Evolutionary conservation across 2,329 filamentous ascomycete genomes (phyloP).

Genomic region (Fusarium clavum): DNA sequence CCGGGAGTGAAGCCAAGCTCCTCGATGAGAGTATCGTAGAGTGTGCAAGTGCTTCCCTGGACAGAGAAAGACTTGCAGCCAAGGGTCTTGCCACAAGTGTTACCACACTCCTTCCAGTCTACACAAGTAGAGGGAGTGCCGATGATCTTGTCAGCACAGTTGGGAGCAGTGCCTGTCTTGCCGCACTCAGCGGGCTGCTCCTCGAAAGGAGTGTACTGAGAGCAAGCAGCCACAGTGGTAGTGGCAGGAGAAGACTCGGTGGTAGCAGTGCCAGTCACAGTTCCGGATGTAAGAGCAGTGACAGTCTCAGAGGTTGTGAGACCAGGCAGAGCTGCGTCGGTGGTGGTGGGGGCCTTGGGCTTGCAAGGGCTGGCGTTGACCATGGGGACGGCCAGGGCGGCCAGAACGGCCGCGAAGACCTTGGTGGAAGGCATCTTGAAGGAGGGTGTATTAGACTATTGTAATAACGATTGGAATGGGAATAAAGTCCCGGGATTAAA

Average conservation of each 20-base stretch:
- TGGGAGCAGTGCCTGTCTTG: slow-evolving; percentile 7
- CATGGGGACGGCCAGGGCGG: slow-evolving; percentile 32
- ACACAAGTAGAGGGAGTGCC: neutral
- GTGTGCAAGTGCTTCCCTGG: slow-evolving; percentile 5
- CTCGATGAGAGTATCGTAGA: slow-evolving; percentile 6
- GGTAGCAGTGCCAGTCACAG: slow-evolving; percentile 20
- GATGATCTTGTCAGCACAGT: slow-evolving; percentile 14
- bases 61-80: slow-evolving; percentile 36
- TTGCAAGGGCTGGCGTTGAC: slow-evolving; percentile 32
- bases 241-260: slow-evolving; percentile 15
- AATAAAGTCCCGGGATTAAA: slow-evolving; percentile 2
- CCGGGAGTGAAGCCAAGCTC: neutral
- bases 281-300: slow-evolving; percentile 17
- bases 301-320: slow-evolving; percentile 21
- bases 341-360: slow-evolving; percentile 28
- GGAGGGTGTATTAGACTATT: slow-evolving; percentile 12
- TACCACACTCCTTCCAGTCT: slow-evolving; percentile 21
- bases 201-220: slow-evolving; percentile 24
- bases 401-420: slow-evolving; percentile 37
- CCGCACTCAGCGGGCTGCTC: slow-evolving; percentile 14
- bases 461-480: slow-evolving; percentile 28
- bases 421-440: slow-evolving; percentile 32
- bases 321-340: slow-evolving; percentile 11
- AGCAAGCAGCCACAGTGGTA: slow-evolving; percentile 20
- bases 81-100: slow-evolving; percentile 28